Percentiles rank a stretch among this genome's conserved stretches.
These are phyloP conservation scores for Lactarius evosmus DNA, from an alignment of 768 basidiomycete genomes.

Conservation along the genomic window DNA sequence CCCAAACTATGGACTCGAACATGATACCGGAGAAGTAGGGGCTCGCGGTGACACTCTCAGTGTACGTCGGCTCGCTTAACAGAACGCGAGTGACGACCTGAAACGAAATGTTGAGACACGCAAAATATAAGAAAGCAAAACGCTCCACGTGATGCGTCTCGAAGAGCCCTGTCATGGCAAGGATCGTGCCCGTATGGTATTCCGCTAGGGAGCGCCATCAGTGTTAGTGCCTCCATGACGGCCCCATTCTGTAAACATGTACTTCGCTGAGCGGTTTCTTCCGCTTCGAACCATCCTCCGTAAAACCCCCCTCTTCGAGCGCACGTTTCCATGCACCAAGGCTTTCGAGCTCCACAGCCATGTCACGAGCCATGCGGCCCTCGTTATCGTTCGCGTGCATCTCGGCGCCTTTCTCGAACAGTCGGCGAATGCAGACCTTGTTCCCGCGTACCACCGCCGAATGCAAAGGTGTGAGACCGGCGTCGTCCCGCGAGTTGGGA, in stretches of 20 bases:
- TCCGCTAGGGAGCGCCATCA: conserved; percentile 48
- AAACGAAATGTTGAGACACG: conserved; percentile 19
- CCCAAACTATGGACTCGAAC: conserved; percentile 80
- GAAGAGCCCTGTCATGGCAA: conserved; percentile 85
- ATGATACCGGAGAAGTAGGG: conserved; percentile 96
- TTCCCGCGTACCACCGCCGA: conserved; percentile 99
- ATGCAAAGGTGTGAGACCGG: conserved; percentile 85
- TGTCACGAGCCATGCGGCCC: conserved; percentile 87
- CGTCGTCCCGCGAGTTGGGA: conserved; percentile 69
- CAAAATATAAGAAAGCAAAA: neutral
- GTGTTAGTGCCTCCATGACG: conserved; percentile 2
- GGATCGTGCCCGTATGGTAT: conserved; percentile 79
- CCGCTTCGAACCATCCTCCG: conserved; percentile 67
- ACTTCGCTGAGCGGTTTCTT: conserved; percentile 71
- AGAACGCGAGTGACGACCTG: conserved; percentile 84
- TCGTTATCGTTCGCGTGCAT: conserved; percentile 74
- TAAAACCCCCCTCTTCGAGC: conserved; percentile 81
- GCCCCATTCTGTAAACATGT: conserved; percentile 27
- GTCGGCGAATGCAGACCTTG: conserved; percentile 73
- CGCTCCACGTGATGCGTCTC: conserved; percentile 85
- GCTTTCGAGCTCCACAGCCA: conserved; percentile 92
- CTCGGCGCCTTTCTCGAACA: conserved; percentile 86
- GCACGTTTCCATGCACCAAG: conserved; percentile 87
- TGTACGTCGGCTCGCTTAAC: conserved; percentile 75
- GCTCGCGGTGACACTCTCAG: conserved; percentile 78